Conservation (phyloP, 352 stramenopile species). For the Pilasporangium apinafurcum region DNA sequence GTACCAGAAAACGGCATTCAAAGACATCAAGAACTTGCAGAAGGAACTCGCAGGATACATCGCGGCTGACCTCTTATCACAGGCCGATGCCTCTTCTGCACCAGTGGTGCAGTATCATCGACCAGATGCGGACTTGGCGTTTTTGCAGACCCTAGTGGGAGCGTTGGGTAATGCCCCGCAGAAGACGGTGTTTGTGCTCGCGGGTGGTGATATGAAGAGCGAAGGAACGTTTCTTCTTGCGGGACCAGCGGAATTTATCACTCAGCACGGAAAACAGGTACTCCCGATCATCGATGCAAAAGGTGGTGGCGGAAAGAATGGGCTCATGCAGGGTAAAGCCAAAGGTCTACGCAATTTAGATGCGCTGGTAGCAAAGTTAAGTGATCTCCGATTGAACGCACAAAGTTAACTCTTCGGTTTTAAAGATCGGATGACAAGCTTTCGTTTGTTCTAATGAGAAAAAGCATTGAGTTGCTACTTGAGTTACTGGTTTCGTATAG, state of each 20-base stretch:
- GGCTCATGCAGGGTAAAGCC: conserved; percentile 75
- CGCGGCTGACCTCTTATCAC: conserved; percentile 31
- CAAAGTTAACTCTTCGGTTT: conserved; percentile 8
- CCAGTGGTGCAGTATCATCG: conserved; percentile 51
- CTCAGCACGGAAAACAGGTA: conserved; percentile 40
- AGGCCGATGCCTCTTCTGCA: conserved; percentile 3
- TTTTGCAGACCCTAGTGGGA: conserved; percentile 53
- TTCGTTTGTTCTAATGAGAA: neutral
- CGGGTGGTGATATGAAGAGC: conserved; percentile 30
- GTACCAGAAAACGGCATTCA: conserved; percentile 44
- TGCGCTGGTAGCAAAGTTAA: conserved; percentile 33
- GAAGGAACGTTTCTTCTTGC: conserved; percentile 70
- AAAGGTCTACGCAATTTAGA: conserved; percentile 46
- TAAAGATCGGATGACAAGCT: neutral
- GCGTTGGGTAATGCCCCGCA: conserved; percentile 37
- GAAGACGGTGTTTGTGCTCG: conserved; percentile 23
- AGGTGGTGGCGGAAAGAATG: conserved; percentile 66
- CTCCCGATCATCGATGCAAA: conserved; percentile 65
- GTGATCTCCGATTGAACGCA: conserved; percentile 26
- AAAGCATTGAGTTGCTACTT: neutral
- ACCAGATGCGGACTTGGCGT: conserved; percentile 52
- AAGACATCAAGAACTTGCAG: conserved; percentile 67
- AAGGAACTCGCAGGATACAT: conserved; percentile 58
- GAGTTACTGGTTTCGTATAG: neutral
- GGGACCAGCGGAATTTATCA: conserved; percentile 48